Conservation (phyloP, 306 rosid genomes). For the Inga leiocalycina region DNA sequence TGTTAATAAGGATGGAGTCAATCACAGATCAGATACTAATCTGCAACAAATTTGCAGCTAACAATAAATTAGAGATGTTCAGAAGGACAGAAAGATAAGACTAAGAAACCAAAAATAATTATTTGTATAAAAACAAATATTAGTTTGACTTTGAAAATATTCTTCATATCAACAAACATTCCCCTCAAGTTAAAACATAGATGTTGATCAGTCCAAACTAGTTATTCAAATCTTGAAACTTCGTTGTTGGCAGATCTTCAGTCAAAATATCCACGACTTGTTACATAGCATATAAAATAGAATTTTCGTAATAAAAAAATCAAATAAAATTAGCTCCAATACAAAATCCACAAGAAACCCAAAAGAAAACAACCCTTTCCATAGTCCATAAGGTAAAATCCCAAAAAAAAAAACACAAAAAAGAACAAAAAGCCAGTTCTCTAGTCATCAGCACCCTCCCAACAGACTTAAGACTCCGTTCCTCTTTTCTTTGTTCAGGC, state of each 20-base stretch:
- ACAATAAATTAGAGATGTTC: neutral
- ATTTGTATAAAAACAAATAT: neutral
- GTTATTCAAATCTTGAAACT: too few relatives aligned
- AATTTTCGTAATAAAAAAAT: neutral
- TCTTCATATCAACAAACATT: neutral
- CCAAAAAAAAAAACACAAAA: neutral
- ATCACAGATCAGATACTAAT: neutral
- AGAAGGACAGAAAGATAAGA: neutral
- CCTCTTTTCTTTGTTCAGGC: neutral
- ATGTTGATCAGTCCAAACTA: neutral
- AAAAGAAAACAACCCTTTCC: neutral
- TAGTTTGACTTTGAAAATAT: neutral
- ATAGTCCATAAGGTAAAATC: neutral
- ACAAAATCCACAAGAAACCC: neutral
- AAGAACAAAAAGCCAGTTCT: neutral
- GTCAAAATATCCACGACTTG: too few relatives aligned
- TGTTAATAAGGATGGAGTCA: neutral
- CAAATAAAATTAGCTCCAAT: neutral
- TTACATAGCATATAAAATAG: neutral
- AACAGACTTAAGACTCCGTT: conserved; percentile 18
- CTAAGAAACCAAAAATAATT: neutral
- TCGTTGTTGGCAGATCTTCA: too few relatives aligned
- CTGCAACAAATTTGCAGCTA: neutral
- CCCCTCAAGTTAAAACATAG: neutral
- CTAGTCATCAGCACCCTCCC: neutral